Base-by-base conservation (phyloP, 2,329 filamentous ascomycete species). In the Colletotrichum sp. region DNA sequence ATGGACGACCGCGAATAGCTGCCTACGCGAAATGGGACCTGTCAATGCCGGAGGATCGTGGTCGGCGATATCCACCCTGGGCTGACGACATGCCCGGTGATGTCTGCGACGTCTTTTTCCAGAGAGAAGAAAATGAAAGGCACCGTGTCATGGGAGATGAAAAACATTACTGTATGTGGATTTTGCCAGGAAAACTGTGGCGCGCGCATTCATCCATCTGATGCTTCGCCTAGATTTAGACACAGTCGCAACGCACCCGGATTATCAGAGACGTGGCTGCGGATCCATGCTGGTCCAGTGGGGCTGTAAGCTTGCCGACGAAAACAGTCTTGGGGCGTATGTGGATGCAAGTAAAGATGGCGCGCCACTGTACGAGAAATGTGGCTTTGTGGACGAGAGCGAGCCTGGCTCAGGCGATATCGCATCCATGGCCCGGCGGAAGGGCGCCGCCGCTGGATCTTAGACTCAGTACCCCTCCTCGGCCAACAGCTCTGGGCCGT, bases 201-300 rank as follows among this genome's bases (percentile, higher is more conserved):
- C 32, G 32, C 0, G 12, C 32, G 32, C 28, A 7, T 32, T 22
- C 24, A 18, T 6, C 18, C 24, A 12, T 1, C 15, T 62, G 28
- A 30, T 62, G 26, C 8, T 22, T 10, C n/a, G 12, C 3, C 7
- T 13, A 76, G 80, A 81, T 67, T 77, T 81, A 1, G 80, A 81
- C 48, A 81, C 80, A 1, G 34, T 81, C 4, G 80, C 67, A 3
- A 81, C 80, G 1, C 80, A 81, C 32, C 80, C 80, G 0, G 79
- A 81, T 2, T 81, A 81, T 18, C 80, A 80, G 48, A 75, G 80
- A 4, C 77, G 78, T 24, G 80, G 80, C 15, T 77, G 76, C 6
- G 80, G 80, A 2, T 80, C 78, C 4, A 77, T 81, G 78, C 78
- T 81, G 3, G 72, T 81, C 9, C 59, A 71, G 63, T 81, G 79